Base-by-base conservation (phyloP, 2,329 filamentous ascomycete genomes). In the Xylaria digitata region DNA sequence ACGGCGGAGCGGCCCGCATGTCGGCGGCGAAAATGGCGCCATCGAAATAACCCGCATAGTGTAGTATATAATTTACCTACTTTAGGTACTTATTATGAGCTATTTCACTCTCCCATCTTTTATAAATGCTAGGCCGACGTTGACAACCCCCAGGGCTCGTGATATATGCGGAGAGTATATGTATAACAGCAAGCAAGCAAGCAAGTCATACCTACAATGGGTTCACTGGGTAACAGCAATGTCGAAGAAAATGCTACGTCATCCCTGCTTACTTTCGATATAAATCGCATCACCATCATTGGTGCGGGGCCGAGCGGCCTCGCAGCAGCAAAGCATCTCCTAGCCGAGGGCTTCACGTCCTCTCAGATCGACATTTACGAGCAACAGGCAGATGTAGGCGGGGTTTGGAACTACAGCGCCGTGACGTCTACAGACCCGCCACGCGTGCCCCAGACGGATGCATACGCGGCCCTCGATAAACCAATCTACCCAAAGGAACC, bases 301-400 rank as follows among this genome's bases (percentile, higher is more conserved):
- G 94, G 94, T 23, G 94, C 92, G 9, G 94, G 94, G 0, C 92
- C 94, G 0, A 87, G 87, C 69, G 94, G 95, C 4, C 83, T 97
- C 3, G 87, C 90, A 30, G 89, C 91, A 26, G 93, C 93, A 60
- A 96, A 93, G 84, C 94, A 94, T 75, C 84, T 97, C 19, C 77
- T 87, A 11, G 92, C 91, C 0, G 93, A 90, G 84, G 75, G 82
- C 43, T 67, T 66, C 53, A 71, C 77, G 1, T 96, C 96, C 74
- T 81, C 88, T 13, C 85, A 83, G 34, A 89, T 98, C 66, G 87
- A 89, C 66, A 79, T 97, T 45, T 96, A 92, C 74, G 96, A 98
- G 79, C 93, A 97, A 79, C 89, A 93, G 71, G 82, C 85, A 50
- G 85, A 87, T 54, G 86, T 91, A 6, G 95, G 94, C 64, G 95